Percentiles rank a stretch among this genome's conserved stretches.
These are phyloP conservation scores for Emmonsiellopsis sp. DNA, from an alignment of 2,329 filamentous ascomycete species.

Conservation along the genomic window DNA sequence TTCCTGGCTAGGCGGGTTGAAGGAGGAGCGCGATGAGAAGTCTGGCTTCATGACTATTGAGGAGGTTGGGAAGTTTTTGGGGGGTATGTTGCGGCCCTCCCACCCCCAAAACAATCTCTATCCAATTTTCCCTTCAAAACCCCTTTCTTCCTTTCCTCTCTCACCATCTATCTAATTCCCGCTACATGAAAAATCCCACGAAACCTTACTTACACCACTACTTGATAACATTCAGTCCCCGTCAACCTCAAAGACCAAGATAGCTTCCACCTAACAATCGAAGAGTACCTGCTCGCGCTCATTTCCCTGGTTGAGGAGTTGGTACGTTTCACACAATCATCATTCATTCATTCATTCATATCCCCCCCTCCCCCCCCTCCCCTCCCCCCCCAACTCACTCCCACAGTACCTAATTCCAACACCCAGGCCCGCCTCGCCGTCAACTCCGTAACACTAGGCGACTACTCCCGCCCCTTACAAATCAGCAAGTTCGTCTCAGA, in stretches of 20 bases:
- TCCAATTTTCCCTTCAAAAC: no score
- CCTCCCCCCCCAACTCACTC: background rate
- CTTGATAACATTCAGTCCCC: constrained; percentile 51
- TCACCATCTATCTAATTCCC: background rate
- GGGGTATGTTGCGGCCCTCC: constrained; percentile 44
- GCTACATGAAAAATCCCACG: background rate
- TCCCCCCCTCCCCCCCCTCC: background rate
- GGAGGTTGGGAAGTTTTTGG: constrained; percentile 69
- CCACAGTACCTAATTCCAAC: no score
- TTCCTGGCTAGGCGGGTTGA: constrained; percentile 73
- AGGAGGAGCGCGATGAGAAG: constrained; percentile 45
- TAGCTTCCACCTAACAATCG: constrained; percentile 89
- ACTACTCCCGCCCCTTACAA: constrained; percentile 74
- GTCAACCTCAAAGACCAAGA: constrained; percentile 86
- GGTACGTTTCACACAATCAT: constrained; percentile 32
- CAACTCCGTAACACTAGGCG: constrained; percentile 87
- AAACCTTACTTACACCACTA: background rate
- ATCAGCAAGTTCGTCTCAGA: constrained; percentile 94
- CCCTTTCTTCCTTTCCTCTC: no score
- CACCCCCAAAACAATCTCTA: no score
- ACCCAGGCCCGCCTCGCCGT: constrained; percentile 68
- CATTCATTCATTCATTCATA: background rate
- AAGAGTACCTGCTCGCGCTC: constrained; percentile 88
- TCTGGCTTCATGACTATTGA: constrained; percentile 74
- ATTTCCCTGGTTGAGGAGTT: constrained; percentile 86